Evolutionary conservation across 768 basidiomycete species (phyloP), one percentile per base, ranked within the genome.

Genomic region (Amanita brunnescens): DNA sequence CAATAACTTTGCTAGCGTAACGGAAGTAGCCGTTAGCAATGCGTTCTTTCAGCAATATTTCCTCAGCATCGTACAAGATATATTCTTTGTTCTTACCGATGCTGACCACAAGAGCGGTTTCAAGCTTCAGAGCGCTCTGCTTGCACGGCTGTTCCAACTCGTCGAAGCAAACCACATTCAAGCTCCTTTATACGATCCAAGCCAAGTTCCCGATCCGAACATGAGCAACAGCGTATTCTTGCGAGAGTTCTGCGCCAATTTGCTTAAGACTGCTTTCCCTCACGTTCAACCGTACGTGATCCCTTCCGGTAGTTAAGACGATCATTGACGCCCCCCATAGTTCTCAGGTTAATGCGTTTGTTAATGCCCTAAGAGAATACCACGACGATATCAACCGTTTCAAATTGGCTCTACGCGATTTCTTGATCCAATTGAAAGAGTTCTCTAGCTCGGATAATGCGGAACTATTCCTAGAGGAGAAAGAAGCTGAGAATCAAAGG

Each of bases 81-180:
- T 91, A 35, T 93, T 99, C 80, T 97, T 90, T 59, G 95, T 98
- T 37, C 76, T 99, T 40, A 97, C 94, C 26, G 95, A 99, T 64
- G 84, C 94, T 5, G 95, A 98, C 67, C 95, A 99, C 76, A 98
- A 97, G 81, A 93, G 91, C 60, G 94, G 95, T 23, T 96, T 97
- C 77, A 97, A 96, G 69, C 76, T 93, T 54, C 94, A 97, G 68
- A 89, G 87, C 59, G 72, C 90, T 58, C 76, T 98, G n/a, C 82
- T 99, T 40, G 88, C 91, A 14, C 81, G 91, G 29, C 79, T 99
- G 74, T 94, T 96, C 79, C 86, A 91, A 64, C 79, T 98, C 21
- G 89, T 95, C 33, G 88, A 94, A 66, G 77, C 76, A 43, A 84
- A 86, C 61, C 69, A 77, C 14, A 85, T 97, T 60, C 80, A 83